These are phyloP conservation scores for Microthlaspi erraticum DNA, from an alignment of 345 rosid genomes.

Conservation along the genomic window DNA sequence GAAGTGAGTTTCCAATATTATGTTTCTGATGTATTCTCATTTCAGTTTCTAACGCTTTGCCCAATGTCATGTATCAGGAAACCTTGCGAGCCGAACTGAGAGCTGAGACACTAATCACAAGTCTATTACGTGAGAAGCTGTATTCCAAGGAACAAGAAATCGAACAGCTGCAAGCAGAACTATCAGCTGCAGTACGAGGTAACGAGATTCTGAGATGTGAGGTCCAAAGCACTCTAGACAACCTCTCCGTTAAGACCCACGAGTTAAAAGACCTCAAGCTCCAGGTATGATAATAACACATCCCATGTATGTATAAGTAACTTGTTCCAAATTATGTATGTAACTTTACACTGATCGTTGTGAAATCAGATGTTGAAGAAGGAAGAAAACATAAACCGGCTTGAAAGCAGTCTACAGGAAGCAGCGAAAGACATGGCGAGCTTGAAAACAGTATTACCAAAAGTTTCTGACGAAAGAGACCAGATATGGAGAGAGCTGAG, in stretches of 20 bases:
- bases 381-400: conserved; percentile 62
- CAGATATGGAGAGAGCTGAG: conserved; percentile 82
- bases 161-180: conserved; percentile 84
- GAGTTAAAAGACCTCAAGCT: conserved; percentile 79
- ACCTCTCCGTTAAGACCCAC: conserved; percentile 66
- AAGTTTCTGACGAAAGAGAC: conserved; percentile 82
- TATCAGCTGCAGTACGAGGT: conserved; percentile 82
- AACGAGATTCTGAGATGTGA: conserved; percentile 77
- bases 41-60: conserved; percentile 29
- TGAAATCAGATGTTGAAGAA: conserved; percentile 71
- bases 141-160: conserved; percentile 83
- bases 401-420: conserved; percentile 68
- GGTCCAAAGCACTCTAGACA: conserved; percentile 72
- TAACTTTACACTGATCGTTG: conserved; percentile 10
- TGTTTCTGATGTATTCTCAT: background rate
- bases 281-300: conserved; percentile 56
- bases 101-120: conserved; percentile 76
- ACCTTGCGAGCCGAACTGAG: conserved; percentile 61
- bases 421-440: conserved; percentile 58
- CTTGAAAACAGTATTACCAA: conserved; percentile 60
- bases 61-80: conserved; percentile 56
- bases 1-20: conserved; percentile 57
- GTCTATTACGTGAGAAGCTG: conserved; percentile 80
- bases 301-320: background rate
- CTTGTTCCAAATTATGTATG: background rate